A percentile compares a stretch with the other conserved stretches of the same genome.
phyloP scores from a whole-genome alignment of 176 grass and related monocot species.

The Oryza glumipatula region DNA sequence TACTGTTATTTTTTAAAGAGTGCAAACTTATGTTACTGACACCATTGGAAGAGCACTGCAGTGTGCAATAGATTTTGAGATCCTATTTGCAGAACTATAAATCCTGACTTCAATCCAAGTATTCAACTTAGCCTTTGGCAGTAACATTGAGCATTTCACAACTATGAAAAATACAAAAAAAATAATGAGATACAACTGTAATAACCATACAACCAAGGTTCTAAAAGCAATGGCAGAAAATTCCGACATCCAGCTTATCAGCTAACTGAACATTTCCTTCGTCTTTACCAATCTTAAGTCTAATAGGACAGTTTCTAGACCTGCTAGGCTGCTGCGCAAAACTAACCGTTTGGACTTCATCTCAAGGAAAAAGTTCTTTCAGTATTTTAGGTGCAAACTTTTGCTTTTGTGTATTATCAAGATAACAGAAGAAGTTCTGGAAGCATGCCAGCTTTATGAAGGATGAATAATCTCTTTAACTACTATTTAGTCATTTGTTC shows the following conservation, averaged over 20 bases:
- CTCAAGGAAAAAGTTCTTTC: not conserved
- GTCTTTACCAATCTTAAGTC: not conserved
- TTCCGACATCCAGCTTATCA: not conserved
- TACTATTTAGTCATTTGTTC: not conserved
- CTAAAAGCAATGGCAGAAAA: not conserved
- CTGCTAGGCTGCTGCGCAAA: not conserved
- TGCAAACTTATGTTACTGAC: not conserved
- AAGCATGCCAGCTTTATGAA: not conserved
- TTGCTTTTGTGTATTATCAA: not conserved
- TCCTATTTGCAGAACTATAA: not conserved
- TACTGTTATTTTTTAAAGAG: not conserved
- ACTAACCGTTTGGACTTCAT: not conserved
- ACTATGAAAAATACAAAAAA: not conserved
- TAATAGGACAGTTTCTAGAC: not conserved
- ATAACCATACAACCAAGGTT: not conserved
- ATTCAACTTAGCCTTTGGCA: not conserved
- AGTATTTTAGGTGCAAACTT: not conserved
- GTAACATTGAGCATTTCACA: not conserved
- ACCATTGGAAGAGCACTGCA: not conserved
- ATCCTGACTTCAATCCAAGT: not conserved
- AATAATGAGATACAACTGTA: conserved; percentile 6
- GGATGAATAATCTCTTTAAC: not conserved
- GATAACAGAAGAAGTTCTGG: conserved; percentile 5
- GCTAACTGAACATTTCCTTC: not conserved
- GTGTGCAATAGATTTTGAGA: not conserved